Evolutionary conservation across 192 early-diverging fungal species (phyloP), one percentile per base, ranked within the genome.

Genomic region (Backusella sp.): DNA sequence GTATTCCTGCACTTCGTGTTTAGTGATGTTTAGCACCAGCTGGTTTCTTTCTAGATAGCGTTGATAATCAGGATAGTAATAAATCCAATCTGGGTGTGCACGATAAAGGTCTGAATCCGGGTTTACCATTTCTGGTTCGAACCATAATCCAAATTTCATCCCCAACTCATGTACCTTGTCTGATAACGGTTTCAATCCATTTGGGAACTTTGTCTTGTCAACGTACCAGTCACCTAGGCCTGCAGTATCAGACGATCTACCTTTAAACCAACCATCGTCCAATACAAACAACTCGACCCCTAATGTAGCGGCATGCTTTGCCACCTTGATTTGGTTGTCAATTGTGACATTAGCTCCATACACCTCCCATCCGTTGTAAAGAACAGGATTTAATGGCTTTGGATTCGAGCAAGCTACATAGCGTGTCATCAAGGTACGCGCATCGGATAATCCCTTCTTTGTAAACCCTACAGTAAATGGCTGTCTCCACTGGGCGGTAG

Each of bases 51-150:
- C 62, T 11, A 56, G 44, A 39, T 59, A 42, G 12, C 66, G 32
- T 0, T 41, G 12, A 30, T 72, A 36, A 17, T 78, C 77, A 49
- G 19, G 19, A 34, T 79, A 74, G 56, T 79, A 68, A 44, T 79
- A 79, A 9, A 79, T 68, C 72, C 77, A 79, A 28, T 74, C 73
- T 7, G 77, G 77, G 42, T 79, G 72, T 11, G 15, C 53, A n/a
- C 77, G 72, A 1, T 74, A 79, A 15, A 79, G 42, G 21, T 74
- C 44, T 21, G 77, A 79, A 37, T 79, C 73, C 23, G 35, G 30
- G 28, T 74, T 79, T 15, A 79, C 73, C 77, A 74, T 79, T 14
- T 79, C 77, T 26, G 77, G 77, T 15, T 79, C 73, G 17, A 79
- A 69, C 77, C 77, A 79, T 12, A 79, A 46, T 15, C 77, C 77